Percentiles rank a stretch among this genome's conserved stretches.
Conservation (phyloP, 306 rosid genomes). For the Dryas octopetala region DNA sequence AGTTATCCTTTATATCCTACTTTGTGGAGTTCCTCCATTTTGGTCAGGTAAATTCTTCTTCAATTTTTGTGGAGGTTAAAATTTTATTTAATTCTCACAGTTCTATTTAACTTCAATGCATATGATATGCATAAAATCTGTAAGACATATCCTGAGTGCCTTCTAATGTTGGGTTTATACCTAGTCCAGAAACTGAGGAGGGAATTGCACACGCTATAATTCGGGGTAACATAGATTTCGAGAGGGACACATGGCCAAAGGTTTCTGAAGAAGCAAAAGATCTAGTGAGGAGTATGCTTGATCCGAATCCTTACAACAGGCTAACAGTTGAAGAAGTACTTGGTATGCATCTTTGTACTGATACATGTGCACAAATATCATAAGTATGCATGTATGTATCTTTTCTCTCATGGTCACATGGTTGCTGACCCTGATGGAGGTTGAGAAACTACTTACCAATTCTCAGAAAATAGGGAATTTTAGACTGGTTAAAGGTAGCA, state of each 20-base stretch:
- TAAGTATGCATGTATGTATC: neutral
- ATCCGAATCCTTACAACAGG: conserved; percentile 74
- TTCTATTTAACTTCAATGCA: neutral
- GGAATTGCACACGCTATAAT: too few species aligned
- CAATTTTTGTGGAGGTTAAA: neutral
- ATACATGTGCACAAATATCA: neutral
- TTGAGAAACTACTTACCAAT: too few species aligned
- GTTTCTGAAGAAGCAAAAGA: conserved; percentile 83
- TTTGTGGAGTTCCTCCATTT: conserved; percentile 97
- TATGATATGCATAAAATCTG: neutral
- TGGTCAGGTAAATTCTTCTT: conserved; percentile 73
- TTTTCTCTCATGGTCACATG: too few species aligned
- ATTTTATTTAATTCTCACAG: too few species aligned
- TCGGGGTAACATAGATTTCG: too few species aligned
- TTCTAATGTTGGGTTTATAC: too few species aligned
- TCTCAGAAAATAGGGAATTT: too few species aligned
- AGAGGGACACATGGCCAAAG: conserved; percentile 92
- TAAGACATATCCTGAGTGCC: neutral
- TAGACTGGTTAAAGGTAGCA: too few species aligned
- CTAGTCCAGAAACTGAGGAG: too few species aligned
- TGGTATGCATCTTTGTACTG: conserved; percentile 48
- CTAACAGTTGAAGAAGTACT: conserved; percentile 77
- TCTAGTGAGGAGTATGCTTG: conserved; percentile 75
- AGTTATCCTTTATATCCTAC: conserved; percentile 84
- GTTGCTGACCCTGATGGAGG: too few species aligned